phyloP scores from a whole-genome alignment of 2,329 filamentous ascomycete species.

The Sporothrix brunneoviolacea region DNA sequence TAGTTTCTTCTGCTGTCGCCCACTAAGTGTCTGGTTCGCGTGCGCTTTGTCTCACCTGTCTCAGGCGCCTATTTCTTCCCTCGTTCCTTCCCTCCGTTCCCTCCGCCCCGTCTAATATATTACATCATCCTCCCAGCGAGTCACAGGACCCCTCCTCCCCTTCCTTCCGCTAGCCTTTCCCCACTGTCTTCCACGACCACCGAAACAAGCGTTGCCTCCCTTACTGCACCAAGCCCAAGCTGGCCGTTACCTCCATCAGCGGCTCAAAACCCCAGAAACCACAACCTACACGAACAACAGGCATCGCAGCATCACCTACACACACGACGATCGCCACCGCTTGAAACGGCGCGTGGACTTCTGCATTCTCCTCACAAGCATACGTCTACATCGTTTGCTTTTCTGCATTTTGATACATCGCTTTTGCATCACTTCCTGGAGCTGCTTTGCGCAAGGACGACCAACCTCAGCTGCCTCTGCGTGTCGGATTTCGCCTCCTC shows the following conservation, averaged over 20 bases:
- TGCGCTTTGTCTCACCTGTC: not conserved
- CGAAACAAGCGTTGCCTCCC: constrained; percentile 4
- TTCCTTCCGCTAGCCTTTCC: not conserved
- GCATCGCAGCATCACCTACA: not conserved
- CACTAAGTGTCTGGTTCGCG: not conserved
- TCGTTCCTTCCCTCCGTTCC: not conserved
- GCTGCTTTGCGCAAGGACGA: not conserved
- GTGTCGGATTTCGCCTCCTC: not conserved
- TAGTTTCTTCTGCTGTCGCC: not conserved
- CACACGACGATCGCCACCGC: not conserved
- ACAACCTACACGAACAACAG: too few relatives aligned
- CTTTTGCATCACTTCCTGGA: not conserved
- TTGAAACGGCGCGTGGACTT: too few relatives aligned
- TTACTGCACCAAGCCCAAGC: not conserved
- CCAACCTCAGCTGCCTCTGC: not conserved
- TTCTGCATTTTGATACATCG: too few relatives aligned
- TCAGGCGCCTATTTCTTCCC: constrained; percentile 1
- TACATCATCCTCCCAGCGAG: constrained; percentile 13
- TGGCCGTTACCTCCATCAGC: not conserved
- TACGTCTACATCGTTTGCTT: not conserved
- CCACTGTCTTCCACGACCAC: constrained; percentile 7
- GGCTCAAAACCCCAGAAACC: too few relatives aligned
- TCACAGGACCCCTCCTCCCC: constrained; percentile 9
- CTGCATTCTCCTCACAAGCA: not conserved
- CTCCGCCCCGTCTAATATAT: not conserved